Percentiles rank a stretch among this genome's conserved stretches.
These are phyloP conservation scores for Lobosporangium transversale DNA, from an alignment of 192 early-diverging fungal genomes.

Conservation along the genomic window DNA sequence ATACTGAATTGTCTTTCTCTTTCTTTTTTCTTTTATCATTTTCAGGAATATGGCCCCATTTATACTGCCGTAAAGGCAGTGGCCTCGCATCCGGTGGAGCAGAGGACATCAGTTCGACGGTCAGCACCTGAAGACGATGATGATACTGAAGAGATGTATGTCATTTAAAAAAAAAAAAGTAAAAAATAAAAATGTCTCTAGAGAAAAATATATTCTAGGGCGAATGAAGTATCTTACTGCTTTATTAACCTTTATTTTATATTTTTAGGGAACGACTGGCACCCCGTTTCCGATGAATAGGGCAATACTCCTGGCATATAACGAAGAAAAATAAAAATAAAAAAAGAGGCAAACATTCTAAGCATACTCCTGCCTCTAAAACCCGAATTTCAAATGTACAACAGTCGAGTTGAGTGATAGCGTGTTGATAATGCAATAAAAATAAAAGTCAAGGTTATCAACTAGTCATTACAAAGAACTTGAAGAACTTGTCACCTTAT, in stretches of 20 bases:
- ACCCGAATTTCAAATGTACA: background rate
- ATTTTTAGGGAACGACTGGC: conserved; percentile 10
- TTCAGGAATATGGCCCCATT: conserved; percentile 85
- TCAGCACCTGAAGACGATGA: conserved; percentile 71
- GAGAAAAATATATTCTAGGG: background rate
- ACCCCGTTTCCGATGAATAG: conserved; percentile 13
- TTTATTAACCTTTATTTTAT: background rate
- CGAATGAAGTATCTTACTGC: background rate
- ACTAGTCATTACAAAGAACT: too few relatives aligned
- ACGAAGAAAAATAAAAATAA: background rate
- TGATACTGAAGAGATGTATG: conserved; percentile 56
- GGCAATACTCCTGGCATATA: background rate
- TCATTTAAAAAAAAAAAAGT: too few relatives aligned
- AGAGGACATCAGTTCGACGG: conserved; percentile 62
- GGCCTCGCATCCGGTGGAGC: conserved; percentile 52
- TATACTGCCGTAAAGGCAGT: conserved; percentile 68
- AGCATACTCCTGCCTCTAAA: background rate
- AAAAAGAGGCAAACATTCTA: background rate
- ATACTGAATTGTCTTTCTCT: background rate
- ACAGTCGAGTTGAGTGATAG: too few relatives aligned
- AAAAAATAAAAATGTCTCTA: background rate
- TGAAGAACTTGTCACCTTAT: too few relatives aligned
- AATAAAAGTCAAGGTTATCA: background rate
- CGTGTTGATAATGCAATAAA: background rate
- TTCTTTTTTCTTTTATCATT: background rate